A percentile compares a stretch with the other conserved stretches of the same genome.
Conservation (phyloP, 352 stramenopile genomes). For the Globisporangium heterothallicum region DNA sequence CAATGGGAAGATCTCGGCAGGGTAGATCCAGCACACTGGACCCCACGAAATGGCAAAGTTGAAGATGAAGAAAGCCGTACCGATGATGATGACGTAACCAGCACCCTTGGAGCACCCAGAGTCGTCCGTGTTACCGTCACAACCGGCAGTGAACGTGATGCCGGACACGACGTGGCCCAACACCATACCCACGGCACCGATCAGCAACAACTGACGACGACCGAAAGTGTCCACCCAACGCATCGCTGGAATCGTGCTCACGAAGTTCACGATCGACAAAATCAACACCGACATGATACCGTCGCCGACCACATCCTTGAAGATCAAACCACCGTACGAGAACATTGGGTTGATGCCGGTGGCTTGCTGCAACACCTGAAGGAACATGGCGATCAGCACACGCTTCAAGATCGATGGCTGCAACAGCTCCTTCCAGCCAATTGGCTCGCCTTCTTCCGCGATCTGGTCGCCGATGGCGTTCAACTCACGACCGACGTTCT, state of each 20-base stretch:
- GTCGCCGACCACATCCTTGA: slow-evolving; percentile 28
- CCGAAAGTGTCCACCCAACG: slow-evolving; percentile 34
- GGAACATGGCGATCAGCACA: slow-evolving; percentile 24
- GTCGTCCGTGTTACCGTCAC: slow-evolving; percentile 20
- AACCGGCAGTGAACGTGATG: slow-evolving; percentile 32
- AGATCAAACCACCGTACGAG: slow-evolving; percentile 34
- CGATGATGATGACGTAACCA: slow-evolving; percentile 32
- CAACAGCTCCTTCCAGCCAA: slow-evolving; percentile 30
- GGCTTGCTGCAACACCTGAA: slow-evolving; percentile 43
- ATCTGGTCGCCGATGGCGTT: slow-evolving; percentile 43
- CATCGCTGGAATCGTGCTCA: slow-evolving; percentile 34
- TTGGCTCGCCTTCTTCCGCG: slow-evolving; percentile 19
- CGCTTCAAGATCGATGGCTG: slow-evolving; percentile 12
- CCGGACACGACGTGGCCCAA: slow-evolving; percentile 31
- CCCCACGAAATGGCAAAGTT: slow-evolving; percentile 56
- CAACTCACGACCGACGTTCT: slow-evolving; percentile 27
- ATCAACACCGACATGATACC: slow-evolving; percentile 30
- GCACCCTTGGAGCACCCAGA: slow-evolving; percentile 15
- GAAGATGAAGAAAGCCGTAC: slow-evolving; percentile 36
- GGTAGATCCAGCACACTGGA: slow-evolving; percentile 53
- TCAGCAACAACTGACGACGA: slow-evolving; percentile 27
- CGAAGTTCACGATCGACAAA: slow-evolving; percentile 31
- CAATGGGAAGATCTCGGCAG: slow-evolving; percentile 53
- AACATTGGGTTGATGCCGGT: slow-evolving; percentile 37
- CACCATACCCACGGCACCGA: slow-evolving; percentile 39